phyloP scores from a whole-genome alignment of 768 basidiomycete genomes.

The Amylocystis lapponica region DNA sequence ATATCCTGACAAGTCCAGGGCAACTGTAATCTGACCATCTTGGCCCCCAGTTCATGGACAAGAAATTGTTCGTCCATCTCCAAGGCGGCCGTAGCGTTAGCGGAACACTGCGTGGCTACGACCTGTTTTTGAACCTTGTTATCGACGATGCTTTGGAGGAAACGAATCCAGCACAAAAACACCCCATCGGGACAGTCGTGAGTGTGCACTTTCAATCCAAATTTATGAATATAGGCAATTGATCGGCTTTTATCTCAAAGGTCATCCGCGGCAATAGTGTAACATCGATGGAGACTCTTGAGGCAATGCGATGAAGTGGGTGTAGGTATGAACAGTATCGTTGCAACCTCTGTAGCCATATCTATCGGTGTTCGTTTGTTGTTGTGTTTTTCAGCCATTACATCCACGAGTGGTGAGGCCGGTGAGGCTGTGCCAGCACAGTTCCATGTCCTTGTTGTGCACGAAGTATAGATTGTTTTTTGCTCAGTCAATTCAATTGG shows the following conservation, averaged over 20 bases:
- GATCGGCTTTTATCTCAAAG: constrained; percentile 36
- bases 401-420: no score
- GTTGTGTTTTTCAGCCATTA: no score
- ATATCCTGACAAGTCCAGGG: no score
- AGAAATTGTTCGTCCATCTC: constrained; percentile 89
- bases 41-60: constrained; percentile 99
- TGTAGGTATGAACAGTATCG: constrained; percentile 4
- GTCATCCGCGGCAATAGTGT: constrained; percentile 97
- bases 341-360: constrained; percentile 8
- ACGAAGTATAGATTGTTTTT: no score
- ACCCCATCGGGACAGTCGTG: constrained; percentile 89
- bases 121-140: constrained; percentile 97
- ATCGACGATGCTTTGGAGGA: constrained; percentile 96
- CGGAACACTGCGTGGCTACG: constrained; percentile 92
- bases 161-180: constrained; percentile 81
- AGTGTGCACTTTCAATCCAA: constrained; percentile 25
- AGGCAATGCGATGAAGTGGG: constrained; percentile 52
- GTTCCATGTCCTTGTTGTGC: no score
- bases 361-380: no score
- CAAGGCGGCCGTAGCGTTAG: constrained; percentile 95
- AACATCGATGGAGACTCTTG: constrained; percentile 88
- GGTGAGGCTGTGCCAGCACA: no score
- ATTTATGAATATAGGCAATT: neutral
- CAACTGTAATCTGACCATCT: neutral
- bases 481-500: no score